A percentile compares a stretch with the other conserved stretches of the same genome.
Evolutionary conservation across 2,329 filamentous ascomycete genomes (phyloP).

Genomic region (Sporothrix phasma): DNA sequence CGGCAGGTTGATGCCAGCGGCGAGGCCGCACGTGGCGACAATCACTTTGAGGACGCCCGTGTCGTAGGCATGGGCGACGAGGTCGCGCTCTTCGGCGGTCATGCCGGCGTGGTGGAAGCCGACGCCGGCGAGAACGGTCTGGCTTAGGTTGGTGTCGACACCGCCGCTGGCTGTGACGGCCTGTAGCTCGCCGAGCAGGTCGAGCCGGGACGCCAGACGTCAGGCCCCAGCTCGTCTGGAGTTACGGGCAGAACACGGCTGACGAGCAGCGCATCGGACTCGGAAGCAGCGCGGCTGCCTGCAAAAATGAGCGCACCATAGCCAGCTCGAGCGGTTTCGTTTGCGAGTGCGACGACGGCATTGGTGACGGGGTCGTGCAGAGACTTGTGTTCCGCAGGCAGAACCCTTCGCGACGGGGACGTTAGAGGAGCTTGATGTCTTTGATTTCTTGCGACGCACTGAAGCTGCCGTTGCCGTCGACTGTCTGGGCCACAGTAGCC

Average conservation of each 20-base stretch:
- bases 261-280: constrained; percentile 58
- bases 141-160: constrained; percentile 54
- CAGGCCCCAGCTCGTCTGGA: constrained; percentile 34
- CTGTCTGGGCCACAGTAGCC: constrained; percentile 33
- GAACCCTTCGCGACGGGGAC: constrained; percentile 39
- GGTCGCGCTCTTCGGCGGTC: constrained; percentile 64
- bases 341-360: constrained; percentile 57
- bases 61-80: constrained; percentile 63
- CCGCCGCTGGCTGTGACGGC: constrained; percentile 48
- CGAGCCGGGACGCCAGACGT: constrained; percentile 46
- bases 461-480: neutral
- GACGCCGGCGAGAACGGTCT: constrained; percentile 55
- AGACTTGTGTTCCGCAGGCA: constrained; percentile 48
- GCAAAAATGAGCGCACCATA: constrained; percentile 68
- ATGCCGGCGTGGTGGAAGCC: constrained; percentile 65
- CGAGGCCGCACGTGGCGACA: constrained; percentile 67
- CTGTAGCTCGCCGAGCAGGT: constrained; percentile 56
- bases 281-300: constrained; percentile 56
- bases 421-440: constrained; percentile 21
- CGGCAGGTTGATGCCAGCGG: constrained; percentile 75
- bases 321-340: constrained; percentile 57
- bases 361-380: constrained; percentile 57
- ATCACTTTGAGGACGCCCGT: constrained; percentile 57
- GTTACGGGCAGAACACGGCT: constrained; percentile 51
- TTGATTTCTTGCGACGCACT: neutral